These are phyloP conservation scores for Emmonsiellopsis sp. DNA, from an alignment of 2,329 filamentous ascomycete genomes.

Conservation along the genomic window DNA sequence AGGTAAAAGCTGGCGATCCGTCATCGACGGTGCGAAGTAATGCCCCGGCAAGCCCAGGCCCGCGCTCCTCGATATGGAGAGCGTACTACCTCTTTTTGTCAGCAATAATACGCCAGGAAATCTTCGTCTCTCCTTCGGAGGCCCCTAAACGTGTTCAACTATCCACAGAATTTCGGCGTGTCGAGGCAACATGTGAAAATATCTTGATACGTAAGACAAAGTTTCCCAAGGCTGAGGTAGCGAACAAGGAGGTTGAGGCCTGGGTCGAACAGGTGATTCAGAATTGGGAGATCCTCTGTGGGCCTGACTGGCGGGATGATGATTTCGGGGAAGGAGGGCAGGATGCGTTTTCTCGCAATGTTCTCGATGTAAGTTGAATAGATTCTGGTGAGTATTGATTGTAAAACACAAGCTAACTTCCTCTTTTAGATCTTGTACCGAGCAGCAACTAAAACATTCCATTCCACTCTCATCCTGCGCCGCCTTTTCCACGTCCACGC, in stretches of 20 bases:
- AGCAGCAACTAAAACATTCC: constrained; percentile 85
- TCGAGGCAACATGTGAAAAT: constrained; percentile 71
- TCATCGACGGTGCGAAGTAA: constrained; percentile 12
- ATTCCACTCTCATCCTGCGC: constrained; percentile 81
- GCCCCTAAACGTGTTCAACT: constrained; percentile 52
- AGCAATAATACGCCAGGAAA: constrained; percentile 54
- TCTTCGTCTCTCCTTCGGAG: constrained; percentile 15
- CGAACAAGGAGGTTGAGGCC: constrained; percentile 67
- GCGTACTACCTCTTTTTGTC: constrained; percentile 78
- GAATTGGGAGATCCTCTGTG: constrained; percentile 79
- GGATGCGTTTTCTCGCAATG: constrained; percentile 61
- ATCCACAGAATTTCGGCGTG: constrained; percentile 65
- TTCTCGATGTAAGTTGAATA: constrained; percentile 53
- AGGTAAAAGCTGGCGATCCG: constrained; percentile 23
- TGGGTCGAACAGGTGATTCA: constrained; percentile 71
- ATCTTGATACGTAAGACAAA: constrained; percentile 67
- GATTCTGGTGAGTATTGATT: not conserved
- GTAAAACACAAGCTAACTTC: constrained; percentile 6
- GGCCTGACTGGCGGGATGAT: constrained; percentile 67
- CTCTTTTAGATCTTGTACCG: constrained; percentile 64
- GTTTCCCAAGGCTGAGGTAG: constrained; percentile 77
- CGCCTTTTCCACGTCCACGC: constrained; percentile 83
- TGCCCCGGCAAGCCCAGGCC: constrained; percentile 14
- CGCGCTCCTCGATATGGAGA: constrained; percentile 58
- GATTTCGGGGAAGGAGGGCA: constrained; percentile 78